phyloP scores from a whole-genome alignment of 139 green algal species.

The Volvox reticuliferus region DNA sequence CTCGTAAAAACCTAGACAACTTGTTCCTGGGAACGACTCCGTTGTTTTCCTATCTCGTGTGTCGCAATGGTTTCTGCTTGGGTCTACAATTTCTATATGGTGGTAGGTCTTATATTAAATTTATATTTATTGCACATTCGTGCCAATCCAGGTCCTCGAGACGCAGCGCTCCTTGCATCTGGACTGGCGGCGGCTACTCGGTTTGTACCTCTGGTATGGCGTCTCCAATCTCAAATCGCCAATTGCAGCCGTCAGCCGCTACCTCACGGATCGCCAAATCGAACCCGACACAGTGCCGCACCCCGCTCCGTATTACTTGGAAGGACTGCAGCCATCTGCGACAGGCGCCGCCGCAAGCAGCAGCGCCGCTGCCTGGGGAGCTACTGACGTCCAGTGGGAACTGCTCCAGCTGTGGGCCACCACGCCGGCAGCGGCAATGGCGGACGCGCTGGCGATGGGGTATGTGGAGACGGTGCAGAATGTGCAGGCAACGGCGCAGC shows the following conservation, averaged over 20 bases:
- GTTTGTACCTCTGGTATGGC: conserved; percentile 69
- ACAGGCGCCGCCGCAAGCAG: background rate
- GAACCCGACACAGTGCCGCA: conserved; percentile 36
- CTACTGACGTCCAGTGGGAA: conserved; percentile 76
- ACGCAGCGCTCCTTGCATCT: conserved; percentile 63
- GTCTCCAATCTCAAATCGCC: conserved; percentile 40
- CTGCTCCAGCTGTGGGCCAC: conserved; percentile 76
- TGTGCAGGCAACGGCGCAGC: conserved; percentile 26
- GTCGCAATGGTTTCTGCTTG: too few species aligned
- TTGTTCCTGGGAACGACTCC: too few species aligned
- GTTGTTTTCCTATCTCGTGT: too few species aligned
- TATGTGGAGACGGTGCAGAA: conserved; percentile 8
- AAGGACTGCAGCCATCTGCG: conserved; percentile 31
- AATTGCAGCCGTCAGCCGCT: conserved; percentile 9
- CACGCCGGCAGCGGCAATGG: conserved; percentile 19
- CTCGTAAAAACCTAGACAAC: too few species aligned
- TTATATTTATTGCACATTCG: too few species aligned
- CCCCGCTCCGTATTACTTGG: conserved; percentile 37
- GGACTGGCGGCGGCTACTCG: conserved; percentile 89
- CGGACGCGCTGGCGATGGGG: background rate
- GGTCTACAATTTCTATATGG: too few species aligned
- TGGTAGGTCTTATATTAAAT: too few species aligned
- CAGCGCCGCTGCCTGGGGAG: background rate
- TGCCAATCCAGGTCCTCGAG: conserved; percentile 30
- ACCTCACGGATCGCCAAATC: conserved; percentile 25